phyloP scores from a whole-genome alignment of 306 rosid genomes.

The Vachellia pachyceras region DNA sequence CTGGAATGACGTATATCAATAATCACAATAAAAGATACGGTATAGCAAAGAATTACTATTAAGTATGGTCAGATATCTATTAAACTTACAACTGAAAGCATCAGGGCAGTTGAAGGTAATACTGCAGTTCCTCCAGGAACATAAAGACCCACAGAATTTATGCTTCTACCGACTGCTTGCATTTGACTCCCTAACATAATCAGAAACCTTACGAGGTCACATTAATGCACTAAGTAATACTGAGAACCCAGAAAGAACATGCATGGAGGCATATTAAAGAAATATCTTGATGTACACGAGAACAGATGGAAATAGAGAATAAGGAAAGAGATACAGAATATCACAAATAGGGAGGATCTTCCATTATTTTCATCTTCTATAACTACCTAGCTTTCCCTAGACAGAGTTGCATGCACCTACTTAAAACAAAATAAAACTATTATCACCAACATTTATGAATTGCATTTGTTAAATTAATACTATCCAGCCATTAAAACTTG shows the following conservation, averaged over 20 bases:
- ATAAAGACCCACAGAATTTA: conserved; percentile 92
- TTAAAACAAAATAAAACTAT: background rate
- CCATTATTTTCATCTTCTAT: conserved; percentile 4
- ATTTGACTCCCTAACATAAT: conserved; percentile 72
- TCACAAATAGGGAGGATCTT: background rate
- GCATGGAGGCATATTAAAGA: background rate
- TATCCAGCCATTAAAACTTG: background rate
- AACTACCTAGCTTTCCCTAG: conserved; percentile 15
- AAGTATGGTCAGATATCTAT: conserved; percentile 9
- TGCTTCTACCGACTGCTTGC: conserved; percentile 97
- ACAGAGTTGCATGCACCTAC: conserved; percentile 24
- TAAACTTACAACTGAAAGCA: conserved; percentile 93
- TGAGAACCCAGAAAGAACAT: background rate
- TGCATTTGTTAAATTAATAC: too few relatives aligned
- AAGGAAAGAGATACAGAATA: conserved; percentile 4
- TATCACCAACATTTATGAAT: background rate
- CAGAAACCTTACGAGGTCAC: conserved; percentile 34
- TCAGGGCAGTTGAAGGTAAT: conserved; percentile 94
- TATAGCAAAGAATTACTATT: background rate
- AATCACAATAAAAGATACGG: background rate
- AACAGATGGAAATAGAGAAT: background rate
- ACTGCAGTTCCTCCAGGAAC: conserved; percentile 99
- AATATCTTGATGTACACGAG: background rate
- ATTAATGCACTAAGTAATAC: conserved; percentile 29
- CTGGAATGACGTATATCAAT: conserved; percentile 4